Base-by-base conservation (phyloP, 164 flowering plant species). In the Tetracentron sinense region DNA sequence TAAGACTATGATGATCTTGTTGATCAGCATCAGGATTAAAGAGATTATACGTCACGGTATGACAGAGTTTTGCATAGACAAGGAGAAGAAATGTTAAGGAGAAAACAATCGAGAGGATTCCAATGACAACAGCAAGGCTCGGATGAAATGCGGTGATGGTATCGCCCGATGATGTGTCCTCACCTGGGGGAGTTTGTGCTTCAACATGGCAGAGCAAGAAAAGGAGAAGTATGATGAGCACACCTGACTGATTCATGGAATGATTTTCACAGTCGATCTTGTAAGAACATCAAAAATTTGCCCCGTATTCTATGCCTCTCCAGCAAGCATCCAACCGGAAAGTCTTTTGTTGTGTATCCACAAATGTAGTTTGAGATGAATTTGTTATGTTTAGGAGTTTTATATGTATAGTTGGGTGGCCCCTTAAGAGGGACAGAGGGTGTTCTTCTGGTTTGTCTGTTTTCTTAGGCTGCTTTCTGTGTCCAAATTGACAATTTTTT, bases 51-150 rank as follows among this genome's bases (percentile, higher is more conserved):
- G 71, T 26, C 2, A 59, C 25, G 14, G 70, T 62, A 73, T 85
- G 83, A 68, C 96, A 90, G 74, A 73, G 74, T 44, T 82, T 90
- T 5, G 96, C 95, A 52, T 83, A 90, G 7, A 88, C 49, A 27
- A 93, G 74, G 6, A 90, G 84, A 44, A 87, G 38, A 44, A 82
- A 77, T 7, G 96, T 90, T 10, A 85, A 6, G 0, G 79, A 62
- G 59, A 93, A 83, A 85, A 89, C 81, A 62, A 85, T 25, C 1
- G 77, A 54, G 16, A 93, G 81, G 50, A 90, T 66, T n/a, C 87
- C 92, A 7, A 89, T 68, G 7, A 90, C 90, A 7, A 90, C 79
- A 7, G 85, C 92, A 7, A 88, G 76, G 51, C 94, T 86, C 6
- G 97, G 94, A 22, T 82, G 76, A 63, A 90, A 85, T 2, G 79